Conservation (phyloP, 805 yeast species). For the Hanseniaspora lachancei region DNA sequence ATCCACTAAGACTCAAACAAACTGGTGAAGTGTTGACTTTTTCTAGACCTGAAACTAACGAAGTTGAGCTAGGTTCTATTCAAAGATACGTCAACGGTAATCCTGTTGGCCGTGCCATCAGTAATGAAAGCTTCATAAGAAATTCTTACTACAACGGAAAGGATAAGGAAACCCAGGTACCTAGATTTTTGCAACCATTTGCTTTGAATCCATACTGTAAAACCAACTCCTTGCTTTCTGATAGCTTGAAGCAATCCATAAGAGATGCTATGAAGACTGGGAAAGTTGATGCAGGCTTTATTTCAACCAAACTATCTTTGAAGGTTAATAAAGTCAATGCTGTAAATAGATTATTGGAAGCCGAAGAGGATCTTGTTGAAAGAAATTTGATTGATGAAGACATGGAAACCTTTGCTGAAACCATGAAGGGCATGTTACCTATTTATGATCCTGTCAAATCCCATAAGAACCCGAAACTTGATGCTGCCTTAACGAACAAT, state of each 20-base stretch:
- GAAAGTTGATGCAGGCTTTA: constrained; percentile 50
- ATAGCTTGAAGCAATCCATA: constrained; percentile 47
- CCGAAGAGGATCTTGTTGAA: constrained; percentile 51
- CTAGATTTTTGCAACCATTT: constrained; percentile 54
- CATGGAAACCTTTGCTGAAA: constrained; percentile 42
- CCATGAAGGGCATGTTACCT: constrained; percentile 75
- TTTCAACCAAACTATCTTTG: constrained; percentile 66
- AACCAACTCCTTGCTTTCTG: constrained; percentile 50
- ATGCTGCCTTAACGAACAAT: neutral
- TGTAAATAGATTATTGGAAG: constrained; percentile 49
- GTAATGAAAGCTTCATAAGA: constrained; percentile 13
- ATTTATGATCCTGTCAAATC: constrained; percentile 35
- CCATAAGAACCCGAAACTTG: constrained; percentile 15
- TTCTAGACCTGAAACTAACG: constrained; percentile 15
- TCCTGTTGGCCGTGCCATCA: constrained; percentile 1
- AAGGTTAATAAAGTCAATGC: constrained; percentile 84
- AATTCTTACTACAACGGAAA: constrained; percentile 13
- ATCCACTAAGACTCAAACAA: constrained; percentile 26
- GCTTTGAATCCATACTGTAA: constrained; percentile 59
- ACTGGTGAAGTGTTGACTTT: constrained; percentile 25
- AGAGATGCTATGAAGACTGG: constrained; percentile 41
- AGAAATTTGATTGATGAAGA: constrained; percentile 41
- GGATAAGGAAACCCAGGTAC: constrained; percentile 14
- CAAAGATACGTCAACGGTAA: neutral
- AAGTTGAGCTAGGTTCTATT: neutral